phyloP scores from a whole-genome alignment of 768 basidiomycete genomes.

The Asterophora lycoperdoides region DNA sequence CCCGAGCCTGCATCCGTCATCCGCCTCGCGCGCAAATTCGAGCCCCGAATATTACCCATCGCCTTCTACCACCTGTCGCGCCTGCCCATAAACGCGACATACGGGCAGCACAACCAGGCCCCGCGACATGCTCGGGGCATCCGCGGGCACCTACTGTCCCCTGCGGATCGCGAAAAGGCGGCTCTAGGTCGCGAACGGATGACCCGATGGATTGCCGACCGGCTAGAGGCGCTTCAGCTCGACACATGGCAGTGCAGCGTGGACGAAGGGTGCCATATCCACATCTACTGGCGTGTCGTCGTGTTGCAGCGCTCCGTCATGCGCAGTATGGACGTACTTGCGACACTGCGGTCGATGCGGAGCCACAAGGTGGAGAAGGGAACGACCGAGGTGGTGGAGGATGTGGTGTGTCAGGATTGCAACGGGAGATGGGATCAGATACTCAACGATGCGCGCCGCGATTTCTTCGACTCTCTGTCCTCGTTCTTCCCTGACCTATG shows the following conservation, averaged over 20 bases:
- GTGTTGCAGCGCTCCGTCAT: slow-evolving; percentile 20
- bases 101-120: slow-evolving; percentile 18
- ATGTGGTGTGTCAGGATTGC: slow-evolving; percentile 21
- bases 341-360: slow-evolving; percentile 19
- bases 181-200: slow-evolving; percentile 21
- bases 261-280: slow-evolving; percentile 16
- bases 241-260: slow-evolving; percentile 20
- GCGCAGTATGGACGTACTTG: slow-evolving; percentile 20
- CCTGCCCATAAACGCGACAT: slow-evolving; percentile 19
- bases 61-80: slow-evolving; percentile 21
- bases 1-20: slow-evolving; percentile 22
- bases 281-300: slow-evolving; percentile 23
- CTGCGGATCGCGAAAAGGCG: slow-evolving; percentile 19
- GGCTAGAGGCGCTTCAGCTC: slow-evolving; percentile 17
- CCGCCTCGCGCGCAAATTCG: slow-evolving; percentile 22
- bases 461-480: slow-evolving; percentile 20
- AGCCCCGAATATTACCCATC: slow-evolving; percentile 16
- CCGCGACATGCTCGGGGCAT: slow-evolving; percentile 19
- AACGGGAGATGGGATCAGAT: slow-evolving; percentile 22
- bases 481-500: slow-evolving; percentile 23
- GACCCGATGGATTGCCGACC: slow-evolving; percentile 20
- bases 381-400: slow-evolving; percentile 19
- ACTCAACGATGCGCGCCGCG: slow-evolving; percentile 19
- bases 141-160: slow-evolving; percentile 15
- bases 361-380: slow-evolving; percentile 22